phyloP scores from a whole-genome alignment of 1,284 basidiomycete genomes.

The Marasmius sp. region DNA sequence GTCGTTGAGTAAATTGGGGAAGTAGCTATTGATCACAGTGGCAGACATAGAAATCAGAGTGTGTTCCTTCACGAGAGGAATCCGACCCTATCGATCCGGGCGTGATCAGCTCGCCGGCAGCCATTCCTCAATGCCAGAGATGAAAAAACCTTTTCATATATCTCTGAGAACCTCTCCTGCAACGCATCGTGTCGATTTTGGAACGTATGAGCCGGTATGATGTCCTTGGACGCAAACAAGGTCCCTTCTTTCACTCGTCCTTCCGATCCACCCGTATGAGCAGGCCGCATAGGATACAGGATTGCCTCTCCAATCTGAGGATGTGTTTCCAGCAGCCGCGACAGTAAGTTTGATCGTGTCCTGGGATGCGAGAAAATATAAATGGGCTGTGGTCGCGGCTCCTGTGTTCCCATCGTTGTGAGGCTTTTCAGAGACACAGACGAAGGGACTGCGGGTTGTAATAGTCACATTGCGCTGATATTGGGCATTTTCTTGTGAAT shows the following conservation, averaged over 20 bases:
- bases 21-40: neutral
- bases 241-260: neutral
- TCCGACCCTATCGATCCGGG: neutral
- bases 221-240: neutral
- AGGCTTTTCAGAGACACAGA: neutral
- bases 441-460: no score
- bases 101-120: no score
- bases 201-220: neutral
- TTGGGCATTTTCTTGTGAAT: no score
- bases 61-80: constrained; percentile 6
- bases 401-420: neutral
- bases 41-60: neutral
- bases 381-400: neutral
- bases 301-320: neutral
- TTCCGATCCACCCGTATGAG: neutral
- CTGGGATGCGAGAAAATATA: constrained; percentile 5
- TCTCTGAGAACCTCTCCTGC: neutral
- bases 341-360: constrained; percentile 2
- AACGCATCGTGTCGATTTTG: neutral
- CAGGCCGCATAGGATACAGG: neutral
- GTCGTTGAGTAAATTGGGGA: neutral
- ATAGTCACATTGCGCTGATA: no score
- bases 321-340: constrained; percentile 3
- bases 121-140: no score
- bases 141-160: neutral